Evolutionary conservation across 2,329 filamentous ascomycete species (phyloP).

Genomic region (Gaeumannomyces sp.): DNA sequence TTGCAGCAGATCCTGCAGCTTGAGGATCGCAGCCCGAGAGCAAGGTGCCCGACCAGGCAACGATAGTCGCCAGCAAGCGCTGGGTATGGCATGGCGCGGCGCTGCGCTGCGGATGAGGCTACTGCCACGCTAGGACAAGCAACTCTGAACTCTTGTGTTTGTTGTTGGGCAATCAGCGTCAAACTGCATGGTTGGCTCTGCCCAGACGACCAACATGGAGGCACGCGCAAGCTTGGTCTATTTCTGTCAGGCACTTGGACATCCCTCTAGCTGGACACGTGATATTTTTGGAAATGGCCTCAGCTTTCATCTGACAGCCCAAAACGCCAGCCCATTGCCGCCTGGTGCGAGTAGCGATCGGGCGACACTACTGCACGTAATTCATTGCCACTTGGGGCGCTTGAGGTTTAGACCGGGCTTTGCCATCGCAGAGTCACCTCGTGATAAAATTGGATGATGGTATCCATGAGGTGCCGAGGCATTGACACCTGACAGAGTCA

Average conservation of each 20-base stretch:
- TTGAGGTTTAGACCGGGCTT: neutral
- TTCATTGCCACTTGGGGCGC: neutral
- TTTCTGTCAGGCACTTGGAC: neutral
- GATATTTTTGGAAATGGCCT: neutral
- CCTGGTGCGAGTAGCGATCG: neutral
- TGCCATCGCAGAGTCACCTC: neutral
- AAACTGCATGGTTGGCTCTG: neutral
- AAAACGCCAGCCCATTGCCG: neutral
- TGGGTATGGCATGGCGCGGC: neutral
- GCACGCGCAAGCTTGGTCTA: neutral
- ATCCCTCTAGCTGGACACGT: neutral
- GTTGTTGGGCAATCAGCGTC: neutral
- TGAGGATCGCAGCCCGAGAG: neutral
- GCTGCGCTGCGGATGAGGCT: neutral
- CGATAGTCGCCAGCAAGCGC: neutral
- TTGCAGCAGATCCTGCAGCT: neutral
- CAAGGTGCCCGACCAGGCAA: neutral
- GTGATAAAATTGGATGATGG: neutral
- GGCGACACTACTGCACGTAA: neutral
- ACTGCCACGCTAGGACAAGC: neutral
- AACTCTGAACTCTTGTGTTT: neutral
- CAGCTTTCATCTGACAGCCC: neutral
- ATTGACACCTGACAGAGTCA: neutral
- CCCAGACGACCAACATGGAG: neutral
- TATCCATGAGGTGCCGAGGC: neutral